These are phyloP conservation scores for Fusarium floridanum DNA, from an alignment of 2,329 filamentous ascomycete species.

Conservation along the genomic window DNA sequence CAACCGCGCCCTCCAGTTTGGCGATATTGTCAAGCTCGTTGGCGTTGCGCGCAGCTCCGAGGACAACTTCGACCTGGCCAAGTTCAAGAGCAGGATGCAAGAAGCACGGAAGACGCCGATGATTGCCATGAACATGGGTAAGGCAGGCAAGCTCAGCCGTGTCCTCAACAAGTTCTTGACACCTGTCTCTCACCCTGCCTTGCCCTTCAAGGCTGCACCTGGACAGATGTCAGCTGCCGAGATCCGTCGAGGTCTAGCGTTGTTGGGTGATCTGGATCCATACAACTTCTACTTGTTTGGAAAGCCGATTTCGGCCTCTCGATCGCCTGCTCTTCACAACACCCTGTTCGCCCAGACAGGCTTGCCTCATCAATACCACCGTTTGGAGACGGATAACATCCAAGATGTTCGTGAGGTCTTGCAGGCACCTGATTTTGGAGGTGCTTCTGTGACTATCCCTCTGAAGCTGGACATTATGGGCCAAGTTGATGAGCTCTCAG, in stretches of 20 bases:
- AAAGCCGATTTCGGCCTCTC: slow-evolving; percentile 83
- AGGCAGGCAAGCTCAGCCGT: slow-evolving; percentile 86
- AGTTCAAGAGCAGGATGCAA: slow-evolving; percentile 83
- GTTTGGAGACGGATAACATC: slow-evolving; percentile 78
- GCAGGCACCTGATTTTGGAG: slow-evolving; percentile 81
- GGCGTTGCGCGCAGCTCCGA: slow-evolving; percentile 81
- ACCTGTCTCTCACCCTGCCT: slow-evolving; percentile 87
- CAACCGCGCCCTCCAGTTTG: slow-evolving; percentile 89
- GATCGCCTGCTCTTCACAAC: slow-evolving; percentile 92
- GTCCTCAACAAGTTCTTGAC: slow-evolving; percentile 95
- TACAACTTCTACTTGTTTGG: slow-evolving; percentile 91
- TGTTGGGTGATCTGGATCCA: slow-evolving; percentile 82
- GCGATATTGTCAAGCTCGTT: slow-evolving; percentile 94
- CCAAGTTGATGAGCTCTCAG: slow-evolving; percentile 82
- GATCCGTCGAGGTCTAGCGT: slow-evolving; percentile 81
- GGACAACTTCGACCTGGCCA: slow-evolving; percentile 87
- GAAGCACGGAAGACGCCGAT: slow-evolving; percentile 82
- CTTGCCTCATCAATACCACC: slow-evolving; percentile 85
- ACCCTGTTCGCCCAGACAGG: slow-evolving; percentile 81
- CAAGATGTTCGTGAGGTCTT: slow-evolving; percentile 75
- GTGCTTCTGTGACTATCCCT: slow-evolving; percentile 95
- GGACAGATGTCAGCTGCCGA: slow-evolving; percentile 93
- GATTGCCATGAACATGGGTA: slow-evolving; percentile 97
- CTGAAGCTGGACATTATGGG: slow-evolving; percentile 90
- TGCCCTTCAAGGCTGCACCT: slow-evolving; percentile 94